Percentiles rank a stretch among this genome's conserved stretches.
phyloP scores from a whole-genome alignment of 352 stramenopile genomes.

The Vaucheria bursata region DNA sequence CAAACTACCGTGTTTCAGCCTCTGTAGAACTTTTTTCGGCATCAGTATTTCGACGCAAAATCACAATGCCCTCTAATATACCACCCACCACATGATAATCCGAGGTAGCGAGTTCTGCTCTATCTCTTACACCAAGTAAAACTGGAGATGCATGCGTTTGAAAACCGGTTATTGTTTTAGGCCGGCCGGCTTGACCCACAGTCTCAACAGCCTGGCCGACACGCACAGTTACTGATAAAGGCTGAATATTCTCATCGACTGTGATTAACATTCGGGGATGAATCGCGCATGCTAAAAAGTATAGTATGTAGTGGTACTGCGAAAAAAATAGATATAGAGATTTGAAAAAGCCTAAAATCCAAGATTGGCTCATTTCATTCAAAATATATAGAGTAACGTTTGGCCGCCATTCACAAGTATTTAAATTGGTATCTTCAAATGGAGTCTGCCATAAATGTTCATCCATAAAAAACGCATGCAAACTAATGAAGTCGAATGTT shows the following conservation, averaged over 20 bases:
- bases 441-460: too few species aligned
- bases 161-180: slow-evolving; percentile 99
- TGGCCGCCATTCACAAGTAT: too few species aligned
- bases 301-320: slow-evolving; percentile 91
- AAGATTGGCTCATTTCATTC: too few species aligned
- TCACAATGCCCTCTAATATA: slow-evolving; percentile 96
- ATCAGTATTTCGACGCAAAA: slow-evolving; percentile 93
- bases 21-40: slow-evolving; percentile 54
- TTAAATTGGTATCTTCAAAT: too few species aligned
- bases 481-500: too few species aligned
- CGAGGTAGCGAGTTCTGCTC: slow-evolving; percentile 92
- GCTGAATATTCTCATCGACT: slow-evolving; percentile 87
- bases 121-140: slow-evolving; percentile 91
- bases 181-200: slow-evolving; percentile 94
- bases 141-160: slow-evolving; percentile 98
- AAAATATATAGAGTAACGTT: too few species aligned
- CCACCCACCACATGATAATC: slow-evolving; percentile 88
- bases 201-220: slow-evolving; percentile 98
- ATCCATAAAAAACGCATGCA: too few species aligned
- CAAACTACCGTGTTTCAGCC: too few species aligned
- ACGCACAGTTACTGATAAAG: slow-evolving; percentile 89
- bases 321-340: neutral
- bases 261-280: slow-evolving; percentile 97
- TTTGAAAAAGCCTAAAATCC: too few species aligned
- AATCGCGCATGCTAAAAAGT: slow-evolving; percentile 93